Conservation (phyloP, 768 basidiomycete species). For the Daedalea quercina region DNA sequence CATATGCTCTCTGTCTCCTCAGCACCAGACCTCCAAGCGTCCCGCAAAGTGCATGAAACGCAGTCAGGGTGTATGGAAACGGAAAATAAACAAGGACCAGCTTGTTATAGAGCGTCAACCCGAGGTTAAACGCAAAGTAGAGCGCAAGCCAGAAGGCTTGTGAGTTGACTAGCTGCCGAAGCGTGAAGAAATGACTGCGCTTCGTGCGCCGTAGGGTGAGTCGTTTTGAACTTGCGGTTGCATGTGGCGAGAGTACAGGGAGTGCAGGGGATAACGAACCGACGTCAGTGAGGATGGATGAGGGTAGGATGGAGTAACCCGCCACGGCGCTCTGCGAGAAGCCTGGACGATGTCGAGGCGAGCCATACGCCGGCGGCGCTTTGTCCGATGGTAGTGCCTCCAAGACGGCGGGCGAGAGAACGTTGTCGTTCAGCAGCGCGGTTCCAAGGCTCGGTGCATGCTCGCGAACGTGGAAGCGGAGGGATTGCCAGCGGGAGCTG, state of each 20-base stretch:
- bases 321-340: constrained; percentile 7
- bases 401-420: neutral
- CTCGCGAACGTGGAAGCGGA: neutral
- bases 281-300: constrained; percentile 5
- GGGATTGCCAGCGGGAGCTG: neutral
- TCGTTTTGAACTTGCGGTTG: constrained; percentile 6
- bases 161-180: constrained; percentile 9
- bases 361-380: neutral
- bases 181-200: neutral
- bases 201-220: neutral
- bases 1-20: constrained; percentile 49
- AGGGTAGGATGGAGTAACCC: neutral
- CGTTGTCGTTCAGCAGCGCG: neutral
- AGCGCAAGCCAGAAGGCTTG: constrained; percentile 58
- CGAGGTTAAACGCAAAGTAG: constrained; percentile 89
- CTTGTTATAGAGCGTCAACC: constrained; percentile 94
- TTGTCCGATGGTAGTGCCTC: neutral
- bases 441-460: neutral
- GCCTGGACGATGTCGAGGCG: constrained; percentile 13
- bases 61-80: constrained; percentile 93
- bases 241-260: constrained; percentile 13
- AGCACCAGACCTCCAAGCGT: constrained; percentile 72
- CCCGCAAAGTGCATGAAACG: constrained; percentile 84
- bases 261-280: constrained; percentile 12
- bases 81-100: constrained; percentile 87